Base-by-base conservation (phyloP, 495 filamentous ascomycete species). In the Barbatosphaeria neglecta region DNA sequence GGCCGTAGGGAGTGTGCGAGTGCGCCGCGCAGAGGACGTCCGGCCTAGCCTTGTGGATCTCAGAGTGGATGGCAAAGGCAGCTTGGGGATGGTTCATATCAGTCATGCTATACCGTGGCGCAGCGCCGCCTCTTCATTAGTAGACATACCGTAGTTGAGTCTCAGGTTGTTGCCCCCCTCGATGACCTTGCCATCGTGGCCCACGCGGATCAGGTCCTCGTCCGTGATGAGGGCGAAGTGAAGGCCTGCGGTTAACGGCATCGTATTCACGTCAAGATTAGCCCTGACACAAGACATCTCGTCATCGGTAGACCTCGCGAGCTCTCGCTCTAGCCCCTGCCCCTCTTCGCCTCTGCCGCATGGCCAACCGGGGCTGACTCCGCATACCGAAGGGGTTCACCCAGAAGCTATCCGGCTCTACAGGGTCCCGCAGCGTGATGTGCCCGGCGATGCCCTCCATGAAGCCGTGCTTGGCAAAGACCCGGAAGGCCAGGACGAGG, bases 351-450 rank as follows among this genome's bases (percentile, higher is more conserved):
- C 27, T n/a, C 42, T 9, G 10, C 13, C 28, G 7, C 42, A n/a
- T 8, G 22, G 13, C 9, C 8, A 33, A 20, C 13, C 1, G 7
- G n/a, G 80, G 86, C 18, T 74, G 76, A 63, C 87, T 89, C 0
- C 81, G 72, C 9, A 79, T 71, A 24, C 86, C 84, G 53, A 88
- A 84, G 0, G 86, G 86, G 50, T 89, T 89, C 18, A 89, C 84
- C 85, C 83, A 88, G 68, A 86, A 87, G 11, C 73, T 76, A 8
- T 58, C 56, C 0, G 80, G 77, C 27, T 84, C 77, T 7, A 86
- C 74, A 10, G 83, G 83, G 55, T 86, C 60, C 25, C 77, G 67
- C 35, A 81, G 50, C 40, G 77, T 80, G 50, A 81, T 80, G 52
- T 81, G 77, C 0, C 77, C 77, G 2, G 76, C 76, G 11, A 79